Conservation (phyloP, 2,329 filamentous ascomycete species). For the Ophiostoma populinum region DNA sequence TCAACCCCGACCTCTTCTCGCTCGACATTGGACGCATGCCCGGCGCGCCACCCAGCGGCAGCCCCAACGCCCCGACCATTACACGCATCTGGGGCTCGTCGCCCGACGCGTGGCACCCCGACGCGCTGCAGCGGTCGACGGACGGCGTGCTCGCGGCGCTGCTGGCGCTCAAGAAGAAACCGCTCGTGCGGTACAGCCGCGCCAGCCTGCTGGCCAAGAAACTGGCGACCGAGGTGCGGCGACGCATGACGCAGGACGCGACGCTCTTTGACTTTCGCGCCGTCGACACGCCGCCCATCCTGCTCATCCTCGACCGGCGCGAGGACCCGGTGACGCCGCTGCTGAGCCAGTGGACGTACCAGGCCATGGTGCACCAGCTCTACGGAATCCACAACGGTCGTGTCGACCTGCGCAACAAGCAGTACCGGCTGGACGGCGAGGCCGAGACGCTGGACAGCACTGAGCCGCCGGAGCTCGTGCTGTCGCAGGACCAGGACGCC, state of each 20-base stretch:
- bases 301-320: slow-evolving; percentile 76
- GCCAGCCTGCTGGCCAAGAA: slow-evolving; percentile 85
- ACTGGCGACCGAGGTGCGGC: slow-evolving; percentile 78
- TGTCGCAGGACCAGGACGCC: slow-evolving; percentile 92
- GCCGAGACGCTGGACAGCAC: slow-evolving; percentile 39
- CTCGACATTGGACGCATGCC: slow-evolving; percentile 36
- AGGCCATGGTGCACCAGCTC: slow-evolving; percentile 98
- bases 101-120: slow-evolving; percentile 80
- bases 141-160: slow-evolving; percentile 76
- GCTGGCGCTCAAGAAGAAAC: slow-evolving; percentile 88
- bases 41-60: neutral
- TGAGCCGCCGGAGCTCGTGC: slow-evolving; percentile 81
- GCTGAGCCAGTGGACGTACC: slow-evolving; percentile 96
- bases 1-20: slow-evolving; percentile 87
- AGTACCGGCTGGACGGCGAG: slow-evolving; percentile 19
- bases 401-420: slow-evolving; percentile 70
- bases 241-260: slow-evolving; percentile 86
- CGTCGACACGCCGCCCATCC: slow-evolving; percentile 82
- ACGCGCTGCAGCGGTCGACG: slow-evolving; percentile 69
- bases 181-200: slow-evolving; percentile 81
- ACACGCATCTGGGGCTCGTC: slow-evolving; percentile 62
- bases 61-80: slow-evolving; percentile 16
- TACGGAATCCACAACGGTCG: slow-evolving; percentile 90
- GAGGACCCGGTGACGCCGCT: slow-evolving; percentile 91
- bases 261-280: slow-evolving; percentile 93